Conservation (phyloP, 352 stramenopile genomes). For the Elongisporangium anandrum region DNA sequence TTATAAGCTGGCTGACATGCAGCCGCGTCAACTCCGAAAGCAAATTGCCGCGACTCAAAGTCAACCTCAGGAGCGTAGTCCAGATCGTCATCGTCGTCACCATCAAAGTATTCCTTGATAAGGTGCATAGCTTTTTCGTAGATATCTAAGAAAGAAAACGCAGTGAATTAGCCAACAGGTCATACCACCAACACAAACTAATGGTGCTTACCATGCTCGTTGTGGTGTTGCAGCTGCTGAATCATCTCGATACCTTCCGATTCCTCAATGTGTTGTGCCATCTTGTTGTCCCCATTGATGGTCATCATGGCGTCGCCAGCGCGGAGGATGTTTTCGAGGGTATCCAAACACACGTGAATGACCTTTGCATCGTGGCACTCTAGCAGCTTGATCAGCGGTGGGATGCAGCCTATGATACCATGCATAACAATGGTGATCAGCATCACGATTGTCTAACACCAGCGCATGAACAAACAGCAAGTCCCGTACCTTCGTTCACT, state of each 20-base stretch:
- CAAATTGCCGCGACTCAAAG: conserved; percentile 45
- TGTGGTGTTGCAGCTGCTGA: conserved; percentile 96
- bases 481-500: conserved; percentile 84
- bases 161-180: conserved; percentile 13
- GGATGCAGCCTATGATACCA: conserved; percentile 87
- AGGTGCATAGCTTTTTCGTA: conserved; percentile 95
- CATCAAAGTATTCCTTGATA: conserved; percentile 96
- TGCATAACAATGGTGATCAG: background rate
- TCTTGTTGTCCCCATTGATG: conserved; percentile 89
- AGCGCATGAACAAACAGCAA: background rate
- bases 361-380: conserved; percentile 93
- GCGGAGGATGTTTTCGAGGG: conserved; percentile 93
- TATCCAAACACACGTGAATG: conserved; percentile 96
- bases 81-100: conserved; percentile 96
- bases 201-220: conserved; percentile 89
- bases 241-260: conserved; percentile 95
- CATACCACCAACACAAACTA: conserved; percentile 54
- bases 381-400: conserved; percentile 94
- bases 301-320: conserved; percentile 86
- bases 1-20: conserved; percentile 1
- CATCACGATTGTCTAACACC: background rate
- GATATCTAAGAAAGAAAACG: conserved; percentile 57
- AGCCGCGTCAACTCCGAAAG: conserved; percentile 43
- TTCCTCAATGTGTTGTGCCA: conserved; percentile 96
- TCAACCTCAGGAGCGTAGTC: conserved; percentile 49